phyloP scores from a whole-genome alignment of 2,329 filamentous ascomycete genomes.

The Diaporthe australafricana region DNA sequence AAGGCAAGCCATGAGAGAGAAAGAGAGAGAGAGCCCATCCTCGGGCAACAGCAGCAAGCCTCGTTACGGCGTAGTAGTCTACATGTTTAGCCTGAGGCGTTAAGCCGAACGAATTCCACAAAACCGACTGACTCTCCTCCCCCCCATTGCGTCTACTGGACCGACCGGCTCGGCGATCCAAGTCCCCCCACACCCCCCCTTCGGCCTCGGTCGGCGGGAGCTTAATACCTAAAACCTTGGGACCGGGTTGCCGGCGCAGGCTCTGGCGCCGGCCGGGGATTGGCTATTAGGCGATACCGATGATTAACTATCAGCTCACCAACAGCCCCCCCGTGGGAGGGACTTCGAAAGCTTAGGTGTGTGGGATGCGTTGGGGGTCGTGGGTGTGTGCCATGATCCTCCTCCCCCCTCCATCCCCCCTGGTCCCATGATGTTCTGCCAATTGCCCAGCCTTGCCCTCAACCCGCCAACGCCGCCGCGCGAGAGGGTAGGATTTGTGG shows the following conservation, averaged over 20 bases:
- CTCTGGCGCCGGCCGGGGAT: conserved; percentile 12
- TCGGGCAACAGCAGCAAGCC: background rate
- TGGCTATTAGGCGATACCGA: conserved; percentile 17
- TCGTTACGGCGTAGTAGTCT: conserved; percentile 2
- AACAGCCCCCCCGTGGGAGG: conserved; percentile 1
- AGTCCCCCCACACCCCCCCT: background rate
- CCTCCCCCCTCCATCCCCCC: background rate
- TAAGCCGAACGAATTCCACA: background rate
- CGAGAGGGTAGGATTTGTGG: background rate
- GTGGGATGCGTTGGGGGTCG: conserved; percentile 26
- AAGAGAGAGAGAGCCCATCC: background rate
- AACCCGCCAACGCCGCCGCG: background rate
- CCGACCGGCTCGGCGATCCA: conserved; percentile 24
- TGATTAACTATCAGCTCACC: conserved; percentile 23
- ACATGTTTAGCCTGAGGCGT: background rate
- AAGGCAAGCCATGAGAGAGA: background rate
- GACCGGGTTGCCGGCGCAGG: no score
- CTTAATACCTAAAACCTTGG: background rate
- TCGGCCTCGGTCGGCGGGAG: background rate
- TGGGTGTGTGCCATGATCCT: conserved; percentile 6
- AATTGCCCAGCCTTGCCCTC: background rate
- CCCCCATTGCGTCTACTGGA: conserved; percentile 6
- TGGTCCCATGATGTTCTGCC: background rate
- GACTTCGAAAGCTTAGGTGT: conserved; percentile 14
- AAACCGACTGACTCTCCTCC: background rate